Evolutionary conservation across 1,284 basidiomycete species (phyloP).

Genomic region (Trichosporon sp.): DNA sequence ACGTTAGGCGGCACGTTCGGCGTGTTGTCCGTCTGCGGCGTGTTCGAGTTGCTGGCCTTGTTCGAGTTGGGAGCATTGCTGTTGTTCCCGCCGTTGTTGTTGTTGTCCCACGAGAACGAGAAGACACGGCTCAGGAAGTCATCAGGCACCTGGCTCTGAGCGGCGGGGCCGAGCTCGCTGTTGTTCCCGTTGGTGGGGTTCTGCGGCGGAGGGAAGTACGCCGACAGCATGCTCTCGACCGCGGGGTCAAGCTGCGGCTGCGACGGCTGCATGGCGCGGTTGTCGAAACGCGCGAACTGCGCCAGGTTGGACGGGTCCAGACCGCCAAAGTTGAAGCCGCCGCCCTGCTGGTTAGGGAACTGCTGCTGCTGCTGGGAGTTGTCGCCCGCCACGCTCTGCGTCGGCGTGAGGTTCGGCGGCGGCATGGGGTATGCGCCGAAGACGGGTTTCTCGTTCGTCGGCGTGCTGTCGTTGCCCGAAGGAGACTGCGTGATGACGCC

Average conservation of each 20-base stretch:
- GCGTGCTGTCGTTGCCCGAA: conserved; percentile 9
- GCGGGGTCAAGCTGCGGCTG: conserved; percentile 35
- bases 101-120: conserved; percentile 41
- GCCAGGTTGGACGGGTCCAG: conserved; percentile 22
- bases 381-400: conserved; percentile 1
- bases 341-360: not conserved
- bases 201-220: conserved; percentile 31
- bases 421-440: conserved; percentile 46
- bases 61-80: not conserved
- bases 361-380: not conserved
- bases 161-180: conserved; percentile 15
- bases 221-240: conserved; percentile 37
- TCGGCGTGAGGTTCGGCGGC: conserved; percentile 6
- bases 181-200: not conserved
- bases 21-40: conserved; percentile 4
- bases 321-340: conserved; percentile 23
- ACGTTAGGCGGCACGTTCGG: not conserved
- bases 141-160: conserved; percentile 29
- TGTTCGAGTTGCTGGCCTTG: not conserved
- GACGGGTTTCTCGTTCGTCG: conserved; percentile 35
- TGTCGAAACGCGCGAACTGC: conserved; percentile 25
- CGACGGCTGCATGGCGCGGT: conserved; percentile 30
- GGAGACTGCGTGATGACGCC: conserved; percentile 1
- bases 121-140: conserved; percentile 45
- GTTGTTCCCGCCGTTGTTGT: conserved; percentile 7